Evolutionary conservation across 2,329 filamentous ascomycete species (phyloP).

Genomic region (Ceratocystis ficicola): DNA sequence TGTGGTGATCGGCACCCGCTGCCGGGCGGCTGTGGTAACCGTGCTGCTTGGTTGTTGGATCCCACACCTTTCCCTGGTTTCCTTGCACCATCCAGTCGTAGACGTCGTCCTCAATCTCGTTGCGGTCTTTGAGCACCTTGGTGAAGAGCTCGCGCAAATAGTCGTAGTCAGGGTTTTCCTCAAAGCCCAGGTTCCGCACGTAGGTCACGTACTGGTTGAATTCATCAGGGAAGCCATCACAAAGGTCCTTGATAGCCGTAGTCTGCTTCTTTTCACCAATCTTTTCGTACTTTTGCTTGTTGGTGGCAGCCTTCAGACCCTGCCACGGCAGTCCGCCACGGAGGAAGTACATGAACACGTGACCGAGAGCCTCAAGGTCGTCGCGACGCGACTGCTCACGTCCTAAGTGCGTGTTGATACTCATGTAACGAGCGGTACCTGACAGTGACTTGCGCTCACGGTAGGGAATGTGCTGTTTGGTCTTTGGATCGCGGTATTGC

Average conservation of each 20-base stretch:
- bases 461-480: constrained; percentile 97
- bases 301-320: constrained; percentile 59
- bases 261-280: constrained; percentile 99
- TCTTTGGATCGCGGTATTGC: constrained; percentile 97
- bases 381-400: constrained; percentile 92
- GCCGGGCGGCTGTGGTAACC: constrained; percentile 30
- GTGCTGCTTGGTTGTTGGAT: constrained; percentile 55
- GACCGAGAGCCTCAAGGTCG: constrained; percentile 77
- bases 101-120: constrained; percentile 92
- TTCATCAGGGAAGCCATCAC: constrained; percentile 90
- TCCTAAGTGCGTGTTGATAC: constrained; percentile 96
- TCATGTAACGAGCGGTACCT: constrained; percentile 96
- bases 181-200: constrained; percentile 93
- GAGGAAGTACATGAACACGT: constrained; percentile 65
- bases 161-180: constrained; percentile 97
- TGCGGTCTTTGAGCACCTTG: constrained; percentile 84
- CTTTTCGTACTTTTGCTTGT: constrained; percentile 99
- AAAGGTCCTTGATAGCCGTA: constrained; percentile 90
- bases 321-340: constrained; percentile 62
- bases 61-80: constrained; percentile 73
- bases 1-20: constrained; percentile 46
- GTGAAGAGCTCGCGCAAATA: constrained; percentile 95
- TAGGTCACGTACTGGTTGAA: constrained; percentile 97
- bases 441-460: constrained; percentile 93
- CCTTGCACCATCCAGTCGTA: constrained; percentile 99